These are phyloP conservation scores for Pseudozyma flocculosa DNA, from an alignment of 1,284 basidiomycete genomes.

Conservation along the genomic window DNA sequence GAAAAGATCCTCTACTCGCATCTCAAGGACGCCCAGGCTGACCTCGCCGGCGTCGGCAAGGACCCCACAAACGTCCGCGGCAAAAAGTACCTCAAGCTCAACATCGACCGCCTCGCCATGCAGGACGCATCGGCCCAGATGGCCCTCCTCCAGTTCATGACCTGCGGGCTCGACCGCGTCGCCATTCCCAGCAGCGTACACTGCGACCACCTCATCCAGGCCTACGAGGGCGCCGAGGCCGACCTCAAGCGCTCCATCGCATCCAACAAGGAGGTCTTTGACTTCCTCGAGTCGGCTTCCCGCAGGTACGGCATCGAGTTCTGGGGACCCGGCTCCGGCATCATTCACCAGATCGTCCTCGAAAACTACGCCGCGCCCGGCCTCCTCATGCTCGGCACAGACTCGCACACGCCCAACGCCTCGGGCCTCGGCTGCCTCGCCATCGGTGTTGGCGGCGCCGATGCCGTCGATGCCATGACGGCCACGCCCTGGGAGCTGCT, in stretches of 20 bases:
- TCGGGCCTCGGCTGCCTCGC: conserved; percentile 97
- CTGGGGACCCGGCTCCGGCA: conserved; percentile 81
- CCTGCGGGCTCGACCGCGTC: conserved; percentile 80
- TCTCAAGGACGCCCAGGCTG: conserved; percentile 72
- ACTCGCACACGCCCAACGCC: conserved; percentile 98
- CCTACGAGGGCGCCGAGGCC: conserved; percentile 72
- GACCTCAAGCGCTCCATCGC: conserved; percentile 83
- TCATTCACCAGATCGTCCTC: conserved; percentile 97
- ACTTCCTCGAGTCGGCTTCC: conserved; percentile 92
- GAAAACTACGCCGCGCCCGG: conserved; percentile 86
- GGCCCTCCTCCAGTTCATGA: conserved; percentile 99
- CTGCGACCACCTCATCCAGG: conserved; percentile 76
- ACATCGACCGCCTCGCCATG: conserved; percentile 94
- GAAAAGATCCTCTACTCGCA: conserved; percentile 99
- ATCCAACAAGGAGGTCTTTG: conserved; percentile 94
- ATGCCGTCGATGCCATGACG: conserved; percentile 98
- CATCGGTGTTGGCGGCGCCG: conserved; percentile 97
- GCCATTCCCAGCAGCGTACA: conserved; percentile 89
- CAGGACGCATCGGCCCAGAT: conserved; percentile 99
- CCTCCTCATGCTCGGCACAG: conserved; percentile 67
- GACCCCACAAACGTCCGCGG: conserved; percentile 67
- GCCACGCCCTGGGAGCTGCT: conserved; percentile 98
- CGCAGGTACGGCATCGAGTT: conserved; percentile 83
- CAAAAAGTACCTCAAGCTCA: conserved; percentile 84
- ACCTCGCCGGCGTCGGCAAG: conserved; percentile 68